phyloP scores from a whole-genome alignment of 257 asterid species.

The Gentiana straminea region DNA sequence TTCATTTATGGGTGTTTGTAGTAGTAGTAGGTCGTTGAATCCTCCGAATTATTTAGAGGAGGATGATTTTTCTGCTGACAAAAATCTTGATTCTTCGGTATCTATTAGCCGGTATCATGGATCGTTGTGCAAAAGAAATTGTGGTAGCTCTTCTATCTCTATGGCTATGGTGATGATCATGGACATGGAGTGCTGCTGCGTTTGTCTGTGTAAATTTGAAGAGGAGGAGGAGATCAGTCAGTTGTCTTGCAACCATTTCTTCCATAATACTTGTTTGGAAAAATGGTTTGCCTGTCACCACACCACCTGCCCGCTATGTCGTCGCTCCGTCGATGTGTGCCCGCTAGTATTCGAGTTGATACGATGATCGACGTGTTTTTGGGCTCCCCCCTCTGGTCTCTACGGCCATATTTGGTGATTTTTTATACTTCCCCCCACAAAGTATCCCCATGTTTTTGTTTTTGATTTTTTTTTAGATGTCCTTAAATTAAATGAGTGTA shows the following conservation, averaged over 20 bases:
- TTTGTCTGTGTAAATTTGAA: conserved; percentile 43
- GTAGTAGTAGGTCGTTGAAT: too few relatives aligned
- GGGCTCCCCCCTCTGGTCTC: too few relatives aligned
- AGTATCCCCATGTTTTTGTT: too few relatives aligned
- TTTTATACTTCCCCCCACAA: too few relatives aligned
- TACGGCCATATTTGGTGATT: too few relatives aligned
- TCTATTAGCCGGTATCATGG: conserved; percentile 21
- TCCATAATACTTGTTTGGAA: conserved; percentile 50
- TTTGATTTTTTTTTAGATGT: too few relatives aligned
- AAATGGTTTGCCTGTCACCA: conserved; percentile 50
- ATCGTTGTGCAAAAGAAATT: conserved; percentile 20
- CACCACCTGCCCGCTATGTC: conserved; percentile 54
- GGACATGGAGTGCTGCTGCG: conserved; percentile 31
- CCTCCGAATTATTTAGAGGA: conserved; percentile 9
- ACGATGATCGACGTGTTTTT: too few relatives aligned
- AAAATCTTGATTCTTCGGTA: conserved; percentile 5
- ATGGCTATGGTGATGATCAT: conserved; percentile 2
- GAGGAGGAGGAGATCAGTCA: conserved; percentile 46
- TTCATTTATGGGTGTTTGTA: conserved; percentile 14
- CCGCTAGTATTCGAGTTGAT: too few relatives aligned
- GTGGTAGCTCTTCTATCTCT: neutral
- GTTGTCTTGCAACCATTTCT: conserved; percentile 65
- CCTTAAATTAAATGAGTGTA: too few relatives aligned
- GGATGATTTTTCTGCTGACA: conserved; percentile 9
- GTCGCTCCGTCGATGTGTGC: conserved; percentile 21